A percentile compares a stretch with the other conserved stretches of the same genome.
Conservation (phyloP, 345 rosid species). For the Corymbia maculata region DNA sequence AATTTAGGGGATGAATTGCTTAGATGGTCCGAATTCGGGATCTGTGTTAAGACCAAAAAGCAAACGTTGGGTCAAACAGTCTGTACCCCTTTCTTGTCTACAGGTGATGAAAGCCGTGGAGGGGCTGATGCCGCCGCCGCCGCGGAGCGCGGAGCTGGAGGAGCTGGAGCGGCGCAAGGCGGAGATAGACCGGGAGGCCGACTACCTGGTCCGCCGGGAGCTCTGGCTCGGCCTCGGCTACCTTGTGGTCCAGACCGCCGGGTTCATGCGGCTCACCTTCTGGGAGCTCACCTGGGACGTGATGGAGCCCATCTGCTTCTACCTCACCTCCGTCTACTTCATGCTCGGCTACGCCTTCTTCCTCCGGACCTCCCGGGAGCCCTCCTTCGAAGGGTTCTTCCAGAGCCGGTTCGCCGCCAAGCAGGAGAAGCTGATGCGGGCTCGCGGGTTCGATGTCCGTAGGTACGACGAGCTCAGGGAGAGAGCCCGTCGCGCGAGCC, state of each 20-base stretch:
- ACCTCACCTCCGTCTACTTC: constrained; percentile 55
- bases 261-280: constrained; percentile 91
- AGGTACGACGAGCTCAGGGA: constrained; percentile 50
- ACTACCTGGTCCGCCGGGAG: constrained; percentile 46
- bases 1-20: neutral
- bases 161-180: constrained; percentile 48
- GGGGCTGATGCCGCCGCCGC: constrained; percentile 53
- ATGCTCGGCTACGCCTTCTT: constrained; percentile 75
- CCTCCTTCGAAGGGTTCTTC: constrained; percentile 84
- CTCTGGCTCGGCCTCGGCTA: constrained; percentile 68
- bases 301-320: constrained; percentile 98
- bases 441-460: constrained; percentile 34
- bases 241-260: constrained; percentile 67
- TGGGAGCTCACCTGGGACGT: constrained; percentile 99
- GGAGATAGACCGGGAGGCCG: constrained; percentile 45
- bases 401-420: constrained; percentile 57
- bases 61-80: neutral
- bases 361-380: constrained; percentile 77
- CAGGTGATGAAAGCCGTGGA: constrained; percentile 73
- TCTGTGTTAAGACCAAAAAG: neutral
- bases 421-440: constrained; percentile 46
- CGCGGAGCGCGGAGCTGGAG: constrained; percentile 47
- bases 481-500: neutral
- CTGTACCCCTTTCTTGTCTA: constrained; percentile 21
- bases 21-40: neutral